These are phyloP conservation scores for Dianthus caryophyllus DNA, from an alignment of 148 eudicot genomes.

Conservation along the genomic window DNA sequence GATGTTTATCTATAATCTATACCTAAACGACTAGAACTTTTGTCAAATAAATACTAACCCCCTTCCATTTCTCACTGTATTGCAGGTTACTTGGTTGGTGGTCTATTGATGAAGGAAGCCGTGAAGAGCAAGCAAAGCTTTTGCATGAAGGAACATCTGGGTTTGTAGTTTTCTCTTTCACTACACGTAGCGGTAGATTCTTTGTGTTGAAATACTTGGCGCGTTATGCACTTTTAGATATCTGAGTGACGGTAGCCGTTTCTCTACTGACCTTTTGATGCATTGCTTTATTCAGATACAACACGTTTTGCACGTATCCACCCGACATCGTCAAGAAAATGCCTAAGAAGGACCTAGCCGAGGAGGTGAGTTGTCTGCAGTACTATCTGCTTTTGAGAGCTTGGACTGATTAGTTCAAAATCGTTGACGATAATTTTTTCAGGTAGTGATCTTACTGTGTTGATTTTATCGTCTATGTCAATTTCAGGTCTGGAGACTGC, in stretches of 20 bases:
- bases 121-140: conserved; percentile 87
- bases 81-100: conserved; percentile 94
- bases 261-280: conserved; percentile 9
- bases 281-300: conserved; percentile 50
- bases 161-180: conserved; percentile 32
- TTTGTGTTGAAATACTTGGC: too few species aligned
- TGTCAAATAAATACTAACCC: background rate
- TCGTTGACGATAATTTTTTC: background rate
- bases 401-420: background rate
- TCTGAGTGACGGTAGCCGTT: background rate
- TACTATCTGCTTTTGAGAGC: background rate
- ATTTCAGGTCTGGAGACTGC: conserved; percentile 92
- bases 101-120: conserved; percentile 97
- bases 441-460: background rate
- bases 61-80: background rate
- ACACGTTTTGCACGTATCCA: conserved; percentile 80
- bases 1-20: background rate
- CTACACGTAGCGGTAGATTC: background rate
- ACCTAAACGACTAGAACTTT: background rate
- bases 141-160: conserved; percentile 66
- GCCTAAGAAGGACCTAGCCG: conserved; percentile 93
- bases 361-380: conserved; percentile 54
- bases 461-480: conserved; percentile 10
- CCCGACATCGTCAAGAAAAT: conserved; percentile 93
- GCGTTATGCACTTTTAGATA: too few species aligned